Evolutionary conservation across 1,284 basidiomycete genomes (phyloP).

Genomic region (Papiliotrema terrestris): DNA sequence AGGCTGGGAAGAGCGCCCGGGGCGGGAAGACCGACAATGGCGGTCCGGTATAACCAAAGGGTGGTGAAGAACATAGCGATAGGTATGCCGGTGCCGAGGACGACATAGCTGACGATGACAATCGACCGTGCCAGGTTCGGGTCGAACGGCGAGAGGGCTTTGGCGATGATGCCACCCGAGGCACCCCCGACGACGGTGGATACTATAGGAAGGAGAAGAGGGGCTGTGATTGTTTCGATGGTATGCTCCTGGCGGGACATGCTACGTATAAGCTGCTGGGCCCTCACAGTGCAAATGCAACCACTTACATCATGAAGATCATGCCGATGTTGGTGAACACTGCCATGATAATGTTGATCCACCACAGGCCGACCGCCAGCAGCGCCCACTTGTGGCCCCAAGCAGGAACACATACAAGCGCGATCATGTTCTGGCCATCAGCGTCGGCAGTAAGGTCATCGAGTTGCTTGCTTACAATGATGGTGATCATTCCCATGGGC

Average conservation of each 20-base stretch:
- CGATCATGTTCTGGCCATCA: conserved; percentile 51
- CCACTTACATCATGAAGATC: conserved; percentile 61
- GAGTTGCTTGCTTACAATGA: conserved; percentile 51
- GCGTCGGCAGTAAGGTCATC: conserved; percentile 28
- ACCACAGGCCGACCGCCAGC: conserved; percentile 68
- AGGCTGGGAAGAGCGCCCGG: conserved; percentile 57
- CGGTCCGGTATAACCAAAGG: conserved; percentile 55
- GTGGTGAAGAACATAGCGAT: conserved; percentile 60
- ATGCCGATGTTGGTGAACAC: conserved; percentile 61
- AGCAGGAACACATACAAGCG: conserved; percentile 41
- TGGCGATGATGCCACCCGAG: conserved; percentile 60
- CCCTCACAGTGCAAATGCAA: background rate
- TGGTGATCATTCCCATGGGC: conserved; percentile 67
- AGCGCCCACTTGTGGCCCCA: conserved; percentile 59
- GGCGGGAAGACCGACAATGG: conserved; percentile 45
- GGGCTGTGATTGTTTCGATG: conserved; percentile 57
- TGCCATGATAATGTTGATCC: conserved; percentile 62
- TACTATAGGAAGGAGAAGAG: conserved; percentile 70
- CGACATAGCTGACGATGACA: conserved; percentile 51
- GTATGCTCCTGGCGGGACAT: conserved; percentile 61
- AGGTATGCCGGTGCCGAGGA: conserved; percentile 51
- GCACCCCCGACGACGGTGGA: conserved; percentile 66
- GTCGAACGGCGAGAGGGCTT: conserved; percentile 53
- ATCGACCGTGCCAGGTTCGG: conserved; percentile 58
- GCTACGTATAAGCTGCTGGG: conserved; percentile 48